These are phyloP conservation scores for Lachancea sp. DNA, from an alignment of 805 yeast species.

Conservation along the genomic window DNA sequence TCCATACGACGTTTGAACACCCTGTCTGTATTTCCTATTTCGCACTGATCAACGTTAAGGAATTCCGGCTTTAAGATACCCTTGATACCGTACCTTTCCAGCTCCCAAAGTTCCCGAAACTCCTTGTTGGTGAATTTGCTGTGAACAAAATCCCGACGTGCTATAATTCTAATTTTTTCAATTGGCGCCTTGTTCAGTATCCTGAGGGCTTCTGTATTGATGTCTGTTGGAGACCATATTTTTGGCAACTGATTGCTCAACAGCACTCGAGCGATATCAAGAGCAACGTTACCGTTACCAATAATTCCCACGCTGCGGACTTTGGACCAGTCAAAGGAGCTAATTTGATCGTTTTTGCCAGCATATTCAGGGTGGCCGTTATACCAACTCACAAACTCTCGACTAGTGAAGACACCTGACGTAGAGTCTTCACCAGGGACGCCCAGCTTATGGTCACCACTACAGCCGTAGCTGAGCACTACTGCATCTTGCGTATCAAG, in stretches of 20 bases:
- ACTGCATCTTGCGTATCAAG: constrained; percentile 60
- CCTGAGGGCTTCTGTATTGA: constrained; percentile 53
- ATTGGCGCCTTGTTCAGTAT: constrained; percentile 49
- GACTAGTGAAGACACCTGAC: constrained; percentile 69
- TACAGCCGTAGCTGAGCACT: constrained; percentile 78
- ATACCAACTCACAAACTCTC: constrained; percentile 93
- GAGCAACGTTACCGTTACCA: constrained; percentile 97
- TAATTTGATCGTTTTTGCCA: constrained; percentile 26
- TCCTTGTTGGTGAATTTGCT: constrained; percentile 92
- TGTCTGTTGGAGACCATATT: constrained; percentile 67
- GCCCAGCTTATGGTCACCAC: constrained; percentile 45
- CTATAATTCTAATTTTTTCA: constrained; percentile 65
- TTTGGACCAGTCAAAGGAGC: constrained; percentile 52
- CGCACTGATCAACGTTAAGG: constrained; percentile 25
- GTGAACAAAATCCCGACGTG: constrained; percentile 78
- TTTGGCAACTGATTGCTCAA: constrained; percentile 44
- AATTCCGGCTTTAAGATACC: constrained; percentile 40
- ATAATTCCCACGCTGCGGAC: constrained; percentile 67
- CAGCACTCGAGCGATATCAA: constrained; percentile 80
- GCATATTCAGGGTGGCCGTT: constrained; percentile 70
- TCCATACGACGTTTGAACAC: constrained; percentile 58
- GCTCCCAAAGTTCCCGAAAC: constrained; percentile 71
- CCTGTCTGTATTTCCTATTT: constrained; percentile 37
- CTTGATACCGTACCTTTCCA: constrained; percentile 45
- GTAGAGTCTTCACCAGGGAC: constrained; percentile 52